Evolutionary conservation across 192 early-diverging fungal genomes (phyloP).

Genomic region (Coemansia sp.): DNA sequence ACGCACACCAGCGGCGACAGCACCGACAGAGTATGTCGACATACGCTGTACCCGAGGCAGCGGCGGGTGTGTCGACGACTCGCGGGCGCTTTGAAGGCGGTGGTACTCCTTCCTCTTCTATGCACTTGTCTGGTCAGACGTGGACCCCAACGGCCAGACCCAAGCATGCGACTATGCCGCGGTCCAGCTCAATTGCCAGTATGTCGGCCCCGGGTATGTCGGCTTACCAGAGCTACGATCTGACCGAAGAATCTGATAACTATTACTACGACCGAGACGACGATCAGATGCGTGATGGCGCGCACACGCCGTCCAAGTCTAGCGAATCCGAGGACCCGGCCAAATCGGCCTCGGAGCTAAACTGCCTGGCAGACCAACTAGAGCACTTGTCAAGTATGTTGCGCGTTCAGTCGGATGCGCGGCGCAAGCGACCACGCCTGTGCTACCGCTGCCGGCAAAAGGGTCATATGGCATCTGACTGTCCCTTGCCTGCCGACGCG

Average conservation of each 20-base stretch:
- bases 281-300: constrained; percentile 12
- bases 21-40: constrained; percentile 45
- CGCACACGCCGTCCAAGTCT: constrained; percentile 15
- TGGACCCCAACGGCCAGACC: not conserved
- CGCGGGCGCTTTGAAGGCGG: constrained; percentile 8
- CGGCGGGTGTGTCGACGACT: not conserved
- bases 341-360: constrained; percentile 41
- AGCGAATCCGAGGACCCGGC: constrained; percentile 30
- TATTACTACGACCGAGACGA: constrained; percentile 6
- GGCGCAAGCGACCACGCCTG: constrained; percentile 43
- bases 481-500: constrained; percentile 37
- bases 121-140: not conserved
- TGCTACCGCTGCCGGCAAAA: constrained; percentile 57
- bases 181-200: not conserved
- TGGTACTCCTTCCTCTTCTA: not conserved
- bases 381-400: constrained; percentile 45
- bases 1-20: constrained; percentile 38
- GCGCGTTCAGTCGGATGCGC: constrained; percentile 50
- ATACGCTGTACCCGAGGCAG: constrained; percentile 11
- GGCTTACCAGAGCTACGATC: constrained; percentile 8
- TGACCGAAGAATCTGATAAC: constrained; percentile 13
- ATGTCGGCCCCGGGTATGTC: not conserved
- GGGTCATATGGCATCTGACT: constrained; percentile 49
- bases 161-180: constrained; percentile 8
- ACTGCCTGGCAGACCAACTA: constrained; percentile 48